Base-by-base conservation (phyloP, 768 basidiomycete genomes). In the Cystobasidium tubakii region DNA sequence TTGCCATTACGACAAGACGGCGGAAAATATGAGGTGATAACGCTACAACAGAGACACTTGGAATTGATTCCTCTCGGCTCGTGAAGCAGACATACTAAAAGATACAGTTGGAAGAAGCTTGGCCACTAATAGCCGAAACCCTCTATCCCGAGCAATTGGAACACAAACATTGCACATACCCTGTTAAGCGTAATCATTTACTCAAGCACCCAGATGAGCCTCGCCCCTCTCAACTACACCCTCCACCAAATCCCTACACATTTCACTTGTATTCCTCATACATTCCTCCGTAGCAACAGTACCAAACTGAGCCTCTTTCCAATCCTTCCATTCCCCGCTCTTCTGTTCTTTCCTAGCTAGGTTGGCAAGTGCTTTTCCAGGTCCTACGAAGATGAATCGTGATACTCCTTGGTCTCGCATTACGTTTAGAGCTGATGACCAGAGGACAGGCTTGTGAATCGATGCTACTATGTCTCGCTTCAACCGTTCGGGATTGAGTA, bases 331-430 rank as follows among this genome's bases (percentile, higher is more conserved):
- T 23, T 21, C 7, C 17, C 75, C 75, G 23, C 27, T 75, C 39
- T 75, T 31, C 1, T 39, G 33, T 50, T 75, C 75, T 62, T 66
- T 46, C 43, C 75, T 43, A 21, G 79, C 79, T 1, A 79, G 64
- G 64, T 79, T 79, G 6, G 78, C 77, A 33, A 79, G 69, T 1
- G 77, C 78, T 62, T 79, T 75, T 4, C 79, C 79, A 12, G 78
- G 78, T 1, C 79, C 79, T 65, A 79, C 70, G 74, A 77, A 79
- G 43, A 78, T 60, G n/a, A 77, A 44, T 0, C 77, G 62, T 19
- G 62, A 12, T 57, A 77, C 63, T 21, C 39, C 67, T 21, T 54
- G 19, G 63, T 75, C 73, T 25, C 65, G 9, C 36, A 79, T 74
- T 12, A 62, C 44, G 31, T 73, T 27, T 54, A 79, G 71, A 44